A percentile compares a stretch with the other conserved stretches of the same genome.
Conservation (phyloP, 257 asterid species). For the Mentha longifolia region DNA sequence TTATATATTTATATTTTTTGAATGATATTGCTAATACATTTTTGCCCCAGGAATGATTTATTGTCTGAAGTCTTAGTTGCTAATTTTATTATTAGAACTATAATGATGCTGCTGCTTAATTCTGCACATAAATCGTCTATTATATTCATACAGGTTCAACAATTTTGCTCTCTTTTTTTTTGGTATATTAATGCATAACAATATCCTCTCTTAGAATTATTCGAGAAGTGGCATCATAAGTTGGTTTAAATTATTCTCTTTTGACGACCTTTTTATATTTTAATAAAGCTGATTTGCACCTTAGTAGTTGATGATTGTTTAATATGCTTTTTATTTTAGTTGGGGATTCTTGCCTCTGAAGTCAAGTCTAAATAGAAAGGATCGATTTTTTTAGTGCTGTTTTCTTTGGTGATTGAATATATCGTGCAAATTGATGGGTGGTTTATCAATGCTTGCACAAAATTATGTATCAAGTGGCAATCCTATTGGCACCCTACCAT, state of each 20-base stretch:
- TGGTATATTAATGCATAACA: too few species aligned
- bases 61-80: neutral
- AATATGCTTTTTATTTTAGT: neutral
- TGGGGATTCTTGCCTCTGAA: constrained; percentile 22
- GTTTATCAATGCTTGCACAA: neutral
- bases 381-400: neutral
- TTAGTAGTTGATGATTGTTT: neutral
- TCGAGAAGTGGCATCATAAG: neutral
- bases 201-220: neutral
- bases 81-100: constrained; percentile 8
- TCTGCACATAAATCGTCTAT: constrained; percentile 6
- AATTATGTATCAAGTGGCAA: neutral
- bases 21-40: neutral
- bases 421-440: neutral
- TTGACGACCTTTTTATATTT: neutral
- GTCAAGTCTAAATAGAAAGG: constrained; percentile 18
- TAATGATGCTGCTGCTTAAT: neutral
- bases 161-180: neutral
- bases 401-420: neutral
- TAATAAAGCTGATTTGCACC: neutral
- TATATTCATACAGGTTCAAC: constrained; percentile 15
- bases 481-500: neutral
- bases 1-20: neutral
- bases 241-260: neutral
- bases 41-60: neutral